These are phyloP conservation scores for Falciphora oryzae DNA, from an alignment of 2,329 filamentous ascomycete species.

Conservation along the genomic window DNA sequence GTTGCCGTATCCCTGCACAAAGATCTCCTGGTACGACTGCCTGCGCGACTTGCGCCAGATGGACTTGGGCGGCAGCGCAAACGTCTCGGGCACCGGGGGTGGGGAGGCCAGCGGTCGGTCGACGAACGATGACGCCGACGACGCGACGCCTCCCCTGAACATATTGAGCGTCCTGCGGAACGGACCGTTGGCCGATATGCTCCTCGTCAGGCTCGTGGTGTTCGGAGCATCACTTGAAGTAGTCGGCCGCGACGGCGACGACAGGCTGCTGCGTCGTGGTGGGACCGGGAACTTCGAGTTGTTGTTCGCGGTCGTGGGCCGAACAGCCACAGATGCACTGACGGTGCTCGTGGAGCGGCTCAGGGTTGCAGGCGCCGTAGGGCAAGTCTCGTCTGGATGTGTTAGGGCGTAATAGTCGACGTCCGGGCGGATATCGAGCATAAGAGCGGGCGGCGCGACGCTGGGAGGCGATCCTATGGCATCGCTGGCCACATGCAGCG, in stretches of 20 bases:
- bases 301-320: neutral
- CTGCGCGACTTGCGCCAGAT: slow-evolving; percentile 13
- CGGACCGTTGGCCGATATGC: slow-evolving; percentile 14
- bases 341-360: neutral
- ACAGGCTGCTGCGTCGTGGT: slow-evolving; percentile 22
- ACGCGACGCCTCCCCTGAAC: slow-evolving; percentile 18
- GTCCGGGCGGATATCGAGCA: slow-evolving; percentile 45
- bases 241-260: neutral
- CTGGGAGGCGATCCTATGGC: neutral
- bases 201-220: neutral
- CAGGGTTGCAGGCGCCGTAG: neutral
- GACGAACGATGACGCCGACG: neutral
- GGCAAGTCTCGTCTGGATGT: slow-evolving; percentile 23
- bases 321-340: neutral
- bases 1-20: slow-evolving; percentile 49
- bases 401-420: slow-evolving; percentile 48
- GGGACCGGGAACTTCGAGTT: slow-evolving; percentile 12
- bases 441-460: slow-evolving; percentile 1
- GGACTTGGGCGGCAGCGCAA: slow-evolving; percentile 11
- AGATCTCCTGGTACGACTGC: slow-evolving; percentile 41
- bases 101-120: neutral
- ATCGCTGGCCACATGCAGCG: neutral
- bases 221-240: neutral
- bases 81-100: neutral
- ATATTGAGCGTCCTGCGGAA: slow-evolving; percentile 29